Evolutionary conservation across 306 rosid genomes (phyloP).

Genomic region (Ammopiptanthus mongolicus): DNA sequence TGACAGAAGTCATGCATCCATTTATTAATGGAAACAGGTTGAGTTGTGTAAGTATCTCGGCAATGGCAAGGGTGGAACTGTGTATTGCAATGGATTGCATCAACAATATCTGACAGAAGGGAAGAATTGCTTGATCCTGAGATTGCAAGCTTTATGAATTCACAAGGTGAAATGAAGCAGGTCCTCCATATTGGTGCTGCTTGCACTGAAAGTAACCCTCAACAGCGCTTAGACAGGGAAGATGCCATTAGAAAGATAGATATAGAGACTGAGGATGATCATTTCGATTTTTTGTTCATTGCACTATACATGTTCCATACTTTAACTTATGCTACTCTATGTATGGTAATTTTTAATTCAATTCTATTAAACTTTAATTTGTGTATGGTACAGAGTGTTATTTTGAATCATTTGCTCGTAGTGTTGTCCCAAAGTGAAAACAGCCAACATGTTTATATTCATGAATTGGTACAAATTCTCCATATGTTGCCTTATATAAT

Average conservation of each 20-base stretch:
- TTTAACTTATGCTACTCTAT: no score
- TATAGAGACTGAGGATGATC: constrained; percentile 18
- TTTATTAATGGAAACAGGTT: constrained; percentile 53
- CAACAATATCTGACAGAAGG: constrained; percentile 52
- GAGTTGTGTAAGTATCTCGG: constrained; percentile 67
- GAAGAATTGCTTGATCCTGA: constrained; percentile 70
- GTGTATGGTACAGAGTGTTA: no score
- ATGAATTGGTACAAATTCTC: no score
- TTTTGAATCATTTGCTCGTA: no score
- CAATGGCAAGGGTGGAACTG: constrained; percentile 60
- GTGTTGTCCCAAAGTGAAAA: neutral
- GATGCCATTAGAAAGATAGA: constrained; percentile 62
- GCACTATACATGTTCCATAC: no score
- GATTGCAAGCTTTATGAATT: constrained; percentile 26
- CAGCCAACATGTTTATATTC: no score
- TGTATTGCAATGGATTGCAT: constrained; percentile 55
- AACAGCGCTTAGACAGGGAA: constrained; percentile 34
- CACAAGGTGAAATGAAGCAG: constrained; percentile 40
- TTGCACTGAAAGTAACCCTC: constrained; percentile 51
- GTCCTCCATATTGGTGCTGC: constrained; percentile 55
- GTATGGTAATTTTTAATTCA: no score
- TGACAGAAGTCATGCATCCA: constrained; percentile 60
- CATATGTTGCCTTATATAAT: no score
- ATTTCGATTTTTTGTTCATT: constrained; percentile 14
- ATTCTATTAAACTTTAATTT: no score